These are phyloP conservation scores for Fusarium poae DNA, from an alignment of 2,329 filamentous ascomycete genomes.

Conservation along the genomic window DNA sequence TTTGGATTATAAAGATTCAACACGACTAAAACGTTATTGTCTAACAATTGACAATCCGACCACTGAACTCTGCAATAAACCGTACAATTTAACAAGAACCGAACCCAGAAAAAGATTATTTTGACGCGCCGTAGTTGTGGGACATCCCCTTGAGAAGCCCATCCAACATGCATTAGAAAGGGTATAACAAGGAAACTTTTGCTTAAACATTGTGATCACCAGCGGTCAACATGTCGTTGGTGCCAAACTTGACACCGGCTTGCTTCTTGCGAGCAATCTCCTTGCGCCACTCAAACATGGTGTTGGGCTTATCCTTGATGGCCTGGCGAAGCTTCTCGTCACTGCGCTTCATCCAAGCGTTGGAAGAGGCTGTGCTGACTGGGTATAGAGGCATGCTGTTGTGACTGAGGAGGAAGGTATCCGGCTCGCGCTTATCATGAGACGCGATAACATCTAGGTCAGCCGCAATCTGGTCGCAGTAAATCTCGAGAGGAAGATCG, in stretches of 20 bases:
- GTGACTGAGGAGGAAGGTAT: constrained; percentile 51
- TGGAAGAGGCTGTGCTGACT: constrained; percentile 58
- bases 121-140: constrained; percentile 45
- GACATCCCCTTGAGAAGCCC: constrained; percentile 21
- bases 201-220: constrained; percentile 46
- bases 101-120: constrained; percentile 36
- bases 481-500: constrained; percentile 81
- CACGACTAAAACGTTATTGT: constrained; percentile 31
- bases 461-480: constrained; percentile 78
- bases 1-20: constrained; percentile 34
- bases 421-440: constrained; percentile 53
- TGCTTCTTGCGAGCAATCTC: constrained; percentile 40
- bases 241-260: constrained; percentile 15
- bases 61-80: constrained; percentile 18
- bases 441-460: constrained; percentile 82
- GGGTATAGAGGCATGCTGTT: constrained; percentile 70
- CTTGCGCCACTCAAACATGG: constrained; percentile 54
- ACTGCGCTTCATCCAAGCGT: constrained; percentile 57
- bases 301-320: constrained; percentile 58
- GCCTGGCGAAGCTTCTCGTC: constrained; percentile 56
- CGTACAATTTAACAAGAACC: constrained; percentile 25
- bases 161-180: constrained; percentile 42
- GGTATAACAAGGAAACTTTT: constrained; percentile 12
- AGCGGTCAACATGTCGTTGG: constrained; percentile 23
- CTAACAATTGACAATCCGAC: constrained; percentile 14